A percentile compares a stretch with the other conserved stretches of the same genome.
phyloP scores from a whole-genome alignment of 2,329 filamentous ascomycete species.

The Phaeosphaeriaceae sp. region DNA sequence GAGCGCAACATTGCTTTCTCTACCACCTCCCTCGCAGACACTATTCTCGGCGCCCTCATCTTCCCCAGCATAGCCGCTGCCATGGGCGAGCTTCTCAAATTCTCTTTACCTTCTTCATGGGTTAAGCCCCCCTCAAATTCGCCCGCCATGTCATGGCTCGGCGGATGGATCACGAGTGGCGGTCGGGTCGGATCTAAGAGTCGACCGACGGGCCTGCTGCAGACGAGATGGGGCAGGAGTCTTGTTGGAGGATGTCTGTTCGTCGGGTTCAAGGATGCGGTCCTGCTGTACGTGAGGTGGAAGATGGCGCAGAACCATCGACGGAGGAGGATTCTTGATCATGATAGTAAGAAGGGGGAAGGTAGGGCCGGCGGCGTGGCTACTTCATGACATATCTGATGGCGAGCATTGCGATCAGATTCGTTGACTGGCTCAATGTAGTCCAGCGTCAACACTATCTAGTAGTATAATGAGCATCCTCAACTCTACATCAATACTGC shows the following conservation, averaged over 20 bases:
- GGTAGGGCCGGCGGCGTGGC: not conserved
- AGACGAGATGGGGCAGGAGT: conserved; percentile 87
- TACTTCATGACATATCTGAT: too few relatives aligned
- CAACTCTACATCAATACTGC: not conserved
- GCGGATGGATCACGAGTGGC: conserved; percentile 24
- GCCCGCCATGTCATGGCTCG: conserved; percentile 25
- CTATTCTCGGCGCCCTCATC: conserved; percentile 72
- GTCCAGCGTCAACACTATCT: not conserved
- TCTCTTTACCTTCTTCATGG: conserved; percentile 72
- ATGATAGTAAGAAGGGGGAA: conserved; percentile 19
- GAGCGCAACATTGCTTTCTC: conserved; percentile 61
- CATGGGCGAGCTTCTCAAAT: conserved; percentile 77
- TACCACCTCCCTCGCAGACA: conserved; percentile 63
- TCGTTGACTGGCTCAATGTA: not conserved
- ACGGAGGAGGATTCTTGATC: conserved; percentile 54
- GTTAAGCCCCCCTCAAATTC: conserved; percentile 53
- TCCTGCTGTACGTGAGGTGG: conserved; percentile 66
- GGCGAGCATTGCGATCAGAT: too few relatives aligned
- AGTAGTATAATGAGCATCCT: not conserved
- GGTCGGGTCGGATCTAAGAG: conserved; percentile 18
- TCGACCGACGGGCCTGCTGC: conserved; percentile 71
- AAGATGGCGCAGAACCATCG: conserved; percentile 58
- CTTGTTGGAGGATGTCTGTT: conserved; percentile 88
- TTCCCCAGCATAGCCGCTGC: conserved; percentile 82
- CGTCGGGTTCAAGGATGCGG: conserved; percentile 77